Evolutionary conservation across 2,329 filamentous ascomycete genomes (phyloP).

Genomic region (Colletotrichum caudatum): DNA sequence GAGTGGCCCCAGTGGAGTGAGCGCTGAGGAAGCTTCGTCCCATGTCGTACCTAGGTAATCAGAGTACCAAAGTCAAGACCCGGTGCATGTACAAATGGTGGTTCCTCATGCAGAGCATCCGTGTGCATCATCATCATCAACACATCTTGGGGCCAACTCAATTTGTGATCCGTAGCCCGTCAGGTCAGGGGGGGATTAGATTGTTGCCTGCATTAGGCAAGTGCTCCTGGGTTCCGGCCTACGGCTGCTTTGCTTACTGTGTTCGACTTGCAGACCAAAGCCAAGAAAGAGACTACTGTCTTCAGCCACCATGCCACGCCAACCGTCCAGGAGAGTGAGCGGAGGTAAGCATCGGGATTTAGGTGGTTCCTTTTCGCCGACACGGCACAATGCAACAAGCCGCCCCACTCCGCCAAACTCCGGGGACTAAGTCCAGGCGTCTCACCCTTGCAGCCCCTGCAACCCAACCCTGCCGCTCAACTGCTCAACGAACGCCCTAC

Average conservation of each 20-base stretch:
- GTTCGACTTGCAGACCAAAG: no score
- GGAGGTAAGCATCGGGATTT: conserved; percentile 4
- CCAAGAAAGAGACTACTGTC: background rate
- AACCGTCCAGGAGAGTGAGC: background rate
- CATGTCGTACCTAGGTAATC: background rate
- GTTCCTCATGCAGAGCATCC: background rate
- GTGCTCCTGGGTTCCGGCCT: background rate
- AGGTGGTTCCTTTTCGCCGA: conserved; percentile 27
- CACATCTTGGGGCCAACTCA: background rate
- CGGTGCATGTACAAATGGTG: background rate
- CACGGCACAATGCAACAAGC: conserved; percentile 31
- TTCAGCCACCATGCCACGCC: background rate
- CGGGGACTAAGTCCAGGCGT: conserved; percentile 35
- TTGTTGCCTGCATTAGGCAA: conserved; percentile 17
- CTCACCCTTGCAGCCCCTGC: conserved; percentile 5
- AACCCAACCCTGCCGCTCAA: conserved; percentile 29
- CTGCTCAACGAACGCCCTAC: conserved; percentile 27
- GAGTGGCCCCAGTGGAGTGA: background rate
- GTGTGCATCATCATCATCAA: background rate
- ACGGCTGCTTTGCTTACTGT: conserved; percentile 13
- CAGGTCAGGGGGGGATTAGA: background rate
- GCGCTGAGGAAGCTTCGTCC: background rate
- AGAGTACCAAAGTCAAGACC: background rate
- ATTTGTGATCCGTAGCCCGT: background rate
- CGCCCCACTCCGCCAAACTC: conserved; percentile 40